These are phyloP conservation scores for Apostasia ramifera DNA, from an alignment of 106 monocot species.

Conservation along the genomic window DNA sequence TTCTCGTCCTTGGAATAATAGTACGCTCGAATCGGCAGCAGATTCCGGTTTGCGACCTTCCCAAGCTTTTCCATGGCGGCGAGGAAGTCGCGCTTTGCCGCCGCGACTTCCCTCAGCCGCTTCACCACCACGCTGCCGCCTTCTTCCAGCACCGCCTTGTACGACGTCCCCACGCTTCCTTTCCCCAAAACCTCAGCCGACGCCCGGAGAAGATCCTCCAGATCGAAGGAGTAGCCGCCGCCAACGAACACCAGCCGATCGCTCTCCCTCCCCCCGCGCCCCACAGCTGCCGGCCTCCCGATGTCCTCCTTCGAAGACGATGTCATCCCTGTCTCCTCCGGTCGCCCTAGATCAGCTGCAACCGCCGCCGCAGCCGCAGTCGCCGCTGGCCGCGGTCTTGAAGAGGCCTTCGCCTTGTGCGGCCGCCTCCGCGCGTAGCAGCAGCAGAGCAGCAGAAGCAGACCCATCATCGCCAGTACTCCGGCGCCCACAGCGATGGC, in stretches of 20 bases:
- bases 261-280: constrained; percentile 1
- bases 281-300: background rate
- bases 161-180: constrained; percentile 57
- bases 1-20: constrained; percentile 66
- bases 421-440: background rate
- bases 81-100: constrained; percentile 45
- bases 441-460: constrained; percentile 5
- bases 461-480: background rate
- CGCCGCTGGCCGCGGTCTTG: background rate
- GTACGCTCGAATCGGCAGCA: constrained; percentile 51
- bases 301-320: constrained; percentile 7
- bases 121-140: constrained; percentile 55
- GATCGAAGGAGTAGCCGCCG: constrained; percentile 34
- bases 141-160: constrained; percentile 59
- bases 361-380: constrained; percentile 4
- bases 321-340: constrained; percentile 17
- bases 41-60: constrained; percentile 37
- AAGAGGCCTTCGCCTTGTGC: background rate
- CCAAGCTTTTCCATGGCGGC: constrained; percentile 38
- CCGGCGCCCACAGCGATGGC: constrained; percentile 11
- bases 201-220: constrained; percentile 60
- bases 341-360: background rate
- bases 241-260: constrained; percentile 47
- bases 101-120: constrained; percentile 32
- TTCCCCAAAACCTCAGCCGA: constrained; percentile 70